Evolutionary conservation across 106 monocot genomes (phyloP), one percentile per base, ranked within the genome.

Genomic region (Dendrobium nobile): DNA sequence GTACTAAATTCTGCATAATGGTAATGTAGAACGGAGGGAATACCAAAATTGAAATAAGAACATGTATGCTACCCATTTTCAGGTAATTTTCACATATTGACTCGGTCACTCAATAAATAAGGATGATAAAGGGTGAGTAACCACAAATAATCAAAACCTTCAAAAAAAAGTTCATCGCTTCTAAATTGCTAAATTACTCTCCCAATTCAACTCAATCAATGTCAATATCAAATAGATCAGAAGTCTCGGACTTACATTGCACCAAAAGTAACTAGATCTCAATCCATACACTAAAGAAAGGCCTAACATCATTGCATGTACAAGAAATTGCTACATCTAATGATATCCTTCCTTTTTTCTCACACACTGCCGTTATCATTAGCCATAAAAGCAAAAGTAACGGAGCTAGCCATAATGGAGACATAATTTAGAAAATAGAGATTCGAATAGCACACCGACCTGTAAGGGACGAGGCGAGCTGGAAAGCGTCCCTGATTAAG

Each of bases 391-490:
- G 61, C 61, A 61, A 61, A 22, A 22, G 19, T 7, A 61, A 61
- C 64, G 9, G 58, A 58, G 15, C 2, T 56, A 3, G 56, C 15
- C 41, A 72, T 9, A 31, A 72, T 13, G 74, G 33, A 74, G n/a
- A 43, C 3, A 41, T 43, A 43, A 41, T 19, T 31, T 15, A 27
- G 51, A 51, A 51, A 72, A 37, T 37, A 27, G 74, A 4, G 42
- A n/a, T 31, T 70, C 43, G 2, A 9, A 74, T 10, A 18, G 74
- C 74, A 37, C 40, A 43, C 65, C 16, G 61, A 94, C 98, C 98
- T 98, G 79, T 91, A 92, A n/a, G 98, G 98, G n/a, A 89, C 94
- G 31, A 94, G 91, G 47, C 84, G 81, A 41, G 98, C 92, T 5
- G 78, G 79, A 22, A 92, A 47, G 31, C 88, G 80, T 47, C 91